Percentiles rank a stretch among this genome's conserved stretches.
Conservation (phyloP, 2,329 filamentous ascomycete genomes). For the Verticillium zaregamsianum region DNA sequence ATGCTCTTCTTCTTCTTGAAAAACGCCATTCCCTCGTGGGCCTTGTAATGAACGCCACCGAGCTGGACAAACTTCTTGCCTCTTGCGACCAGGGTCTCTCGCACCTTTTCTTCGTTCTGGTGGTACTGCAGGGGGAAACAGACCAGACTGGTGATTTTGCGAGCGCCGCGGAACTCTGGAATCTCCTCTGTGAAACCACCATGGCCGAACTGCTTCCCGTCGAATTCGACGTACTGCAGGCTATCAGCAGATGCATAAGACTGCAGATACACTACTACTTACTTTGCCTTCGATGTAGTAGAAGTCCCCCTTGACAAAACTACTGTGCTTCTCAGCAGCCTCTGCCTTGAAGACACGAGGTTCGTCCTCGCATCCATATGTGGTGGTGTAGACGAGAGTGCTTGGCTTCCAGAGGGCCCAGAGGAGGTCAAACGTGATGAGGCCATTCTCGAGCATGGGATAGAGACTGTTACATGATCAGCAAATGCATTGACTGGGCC, state of each 20-base stretch:
- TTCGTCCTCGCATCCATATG: constrained; percentile 72
- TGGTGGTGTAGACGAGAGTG: constrained; percentile 71
- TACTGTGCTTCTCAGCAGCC: constrained; percentile 64
- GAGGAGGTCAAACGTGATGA: constrained; percentile 83
- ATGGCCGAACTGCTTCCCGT: constrained; percentile 42
- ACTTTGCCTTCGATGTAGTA: constrained; percentile 70
- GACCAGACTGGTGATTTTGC: constrained; percentile 36
- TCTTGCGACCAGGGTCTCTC: constrained; percentile 28
- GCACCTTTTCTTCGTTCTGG: constrained; percentile 29
- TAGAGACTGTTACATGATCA: constrained; percentile 52
- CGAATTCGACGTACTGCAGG: constrained; percentile 38
- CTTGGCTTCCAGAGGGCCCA: constrained; percentile 90
- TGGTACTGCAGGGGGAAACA: constrained; percentile 42
- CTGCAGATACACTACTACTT: background rate
- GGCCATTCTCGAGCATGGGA: constrained; percentile 73
- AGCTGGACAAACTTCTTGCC: constrained; percentile 41
- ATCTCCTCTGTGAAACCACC: constrained; percentile 25
- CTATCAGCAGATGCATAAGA: constrained; percentile 53
- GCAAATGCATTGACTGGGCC: background rate
- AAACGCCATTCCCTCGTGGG: constrained; percentile 35
- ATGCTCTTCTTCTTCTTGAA: constrained; percentile 27
- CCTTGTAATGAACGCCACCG: constrained; percentile 42
- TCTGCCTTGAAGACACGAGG: constrained; percentile 81
- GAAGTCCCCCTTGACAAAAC: constrained; percentile 67
- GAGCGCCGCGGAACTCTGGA: constrained; percentile 39